These are phyloP conservation scores for Coleophoma cylindrospora DNA, from an alignment of 2,329 filamentous ascomycete genomes.

Conservation along the genomic window DNA sequence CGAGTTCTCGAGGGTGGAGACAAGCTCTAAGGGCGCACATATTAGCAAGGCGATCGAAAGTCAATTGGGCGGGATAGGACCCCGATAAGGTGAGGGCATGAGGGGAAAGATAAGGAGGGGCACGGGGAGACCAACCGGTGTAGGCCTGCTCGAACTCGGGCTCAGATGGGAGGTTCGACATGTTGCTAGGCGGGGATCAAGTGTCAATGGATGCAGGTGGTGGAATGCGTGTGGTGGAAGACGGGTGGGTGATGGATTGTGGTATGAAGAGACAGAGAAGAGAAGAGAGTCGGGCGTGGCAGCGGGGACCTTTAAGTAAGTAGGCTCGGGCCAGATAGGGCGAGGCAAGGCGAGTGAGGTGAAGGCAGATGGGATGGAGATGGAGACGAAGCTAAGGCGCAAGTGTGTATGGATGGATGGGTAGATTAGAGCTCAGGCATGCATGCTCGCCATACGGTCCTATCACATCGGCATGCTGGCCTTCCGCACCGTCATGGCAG, in stretches of 20 bases:
- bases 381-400: too few species aligned
- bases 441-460: too few species aligned
- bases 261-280: background rate
- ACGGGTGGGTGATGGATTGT: background rate
- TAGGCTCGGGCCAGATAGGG: background rate
- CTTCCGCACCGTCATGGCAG: too few species aligned
- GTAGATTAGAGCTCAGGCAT: too few species aligned
- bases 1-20: constrained; percentile 89
- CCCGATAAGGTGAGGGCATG: background rate
- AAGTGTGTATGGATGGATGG: too few species aligned
- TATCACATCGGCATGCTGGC: too few species aligned
- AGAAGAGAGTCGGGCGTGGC: background rate
- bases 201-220: background rate
- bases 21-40: constrained; percentile 63
- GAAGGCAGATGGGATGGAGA: too few species aligned
- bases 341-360: too few species aligned
- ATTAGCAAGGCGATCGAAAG: constrained; percentile 1
- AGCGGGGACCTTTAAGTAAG: background rate
- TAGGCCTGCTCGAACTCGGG: constrained; percentile 99
- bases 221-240: constrained; percentile 1
- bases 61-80: background rate
- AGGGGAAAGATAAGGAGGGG: background rate
- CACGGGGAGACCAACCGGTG: constrained; percentile 61
- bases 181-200: constrained; percentile 28
- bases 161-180: constrained; percentile 83